Conservation (phyloP, 2,329 filamentous ascomycete genomes). For the Pseudophaeomoniella oleicola region DNA sequence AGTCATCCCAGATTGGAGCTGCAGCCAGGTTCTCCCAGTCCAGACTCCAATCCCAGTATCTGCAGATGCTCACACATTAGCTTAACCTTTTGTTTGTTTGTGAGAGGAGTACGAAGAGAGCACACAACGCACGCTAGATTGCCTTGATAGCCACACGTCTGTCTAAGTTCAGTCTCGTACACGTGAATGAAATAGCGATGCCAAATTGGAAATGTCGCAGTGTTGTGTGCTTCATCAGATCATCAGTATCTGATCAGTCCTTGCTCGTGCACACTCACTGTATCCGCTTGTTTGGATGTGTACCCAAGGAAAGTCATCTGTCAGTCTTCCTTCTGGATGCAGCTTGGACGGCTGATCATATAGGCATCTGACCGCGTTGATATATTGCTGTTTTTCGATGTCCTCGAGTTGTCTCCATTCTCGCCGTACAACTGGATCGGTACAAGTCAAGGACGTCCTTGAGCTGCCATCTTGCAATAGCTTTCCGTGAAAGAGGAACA, state of each 20-base stretch:
- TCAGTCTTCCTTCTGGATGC: conserved; percentile 1
- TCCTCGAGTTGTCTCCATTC: conserved; percentile 21
- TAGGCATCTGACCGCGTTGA: conserved; percentile 3
- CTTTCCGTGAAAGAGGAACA: too few relatives aligned
- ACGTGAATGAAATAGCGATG: conserved; percentile 20
- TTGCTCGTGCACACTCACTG: not conserved
- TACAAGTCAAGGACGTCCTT: not conserved
- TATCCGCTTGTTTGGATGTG: conserved; percentile 1
- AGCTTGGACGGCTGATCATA: conserved; percentile 2
- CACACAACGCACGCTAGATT: conserved; percentile 6
- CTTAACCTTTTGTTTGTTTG: too few relatives aligned
- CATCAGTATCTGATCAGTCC: not conserved
- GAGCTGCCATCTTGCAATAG: too few relatives aligned
- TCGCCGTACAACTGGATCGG: conserved; percentile 9
- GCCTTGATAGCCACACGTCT: conserved; percentile 14
- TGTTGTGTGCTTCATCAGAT: conserved; percentile 13
- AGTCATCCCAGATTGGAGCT: conserved; percentile 5
- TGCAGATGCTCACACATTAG: conserved; percentile 3
- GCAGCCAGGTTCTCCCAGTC: conserved; percentile 5
- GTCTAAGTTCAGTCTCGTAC: conserved; percentile 15
- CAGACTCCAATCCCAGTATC: conserved; percentile 22
- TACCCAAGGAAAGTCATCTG: conserved; percentile 3
- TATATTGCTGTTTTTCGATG: conserved; percentile 2
- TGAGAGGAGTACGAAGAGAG: not conserved
- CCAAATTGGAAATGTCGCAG: conserved; percentile 20